Percentiles rank a stretch among this genome's conserved stretches.
Evolutionary conservation across 352 stramenopile genomes (phyloP).

Genomic region (Globisporangium orthogonon): DNA sequence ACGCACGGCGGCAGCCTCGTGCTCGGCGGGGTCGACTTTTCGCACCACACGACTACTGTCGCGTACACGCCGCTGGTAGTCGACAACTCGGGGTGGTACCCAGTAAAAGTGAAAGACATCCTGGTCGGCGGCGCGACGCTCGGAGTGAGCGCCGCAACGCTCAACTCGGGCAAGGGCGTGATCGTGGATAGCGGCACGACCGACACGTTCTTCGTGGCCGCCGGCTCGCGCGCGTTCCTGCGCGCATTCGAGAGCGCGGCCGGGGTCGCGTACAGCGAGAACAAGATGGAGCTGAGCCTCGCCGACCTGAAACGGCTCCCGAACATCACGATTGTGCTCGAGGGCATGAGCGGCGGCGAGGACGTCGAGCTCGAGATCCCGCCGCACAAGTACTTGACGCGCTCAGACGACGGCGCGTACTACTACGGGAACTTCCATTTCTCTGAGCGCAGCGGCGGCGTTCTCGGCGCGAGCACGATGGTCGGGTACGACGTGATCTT

Average conservation of each 20-base stretch:
- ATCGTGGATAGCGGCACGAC: conserved; percentile 86
- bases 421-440: conserved; percentile 83
- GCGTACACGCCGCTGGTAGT: conserved; percentile 57
- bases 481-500: conserved; percentile 84
- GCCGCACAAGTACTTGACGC: conserved; percentile 57
- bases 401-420: conserved; percentile 31
- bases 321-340: conserved; percentile 60
- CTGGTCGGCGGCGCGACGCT: conserved; percentile 48
- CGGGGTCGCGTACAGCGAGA: conserved; percentile 51
- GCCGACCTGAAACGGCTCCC: conserved; percentile 42
- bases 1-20: conserved; percentile 59
- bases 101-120: conserved; percentile 79
- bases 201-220: conserved; percentile 71
- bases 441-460: conserved; percentile 64
- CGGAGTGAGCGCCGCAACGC: conserved; percentile 22
- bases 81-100: conserved; percentile 57
- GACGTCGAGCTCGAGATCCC: conserved; percentile 63
- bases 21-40: conserved; percentile 76
- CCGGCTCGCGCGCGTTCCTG: conserved; percentile 43
- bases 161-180: conserved; percentile 72
- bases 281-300: conserved; percentile 34
- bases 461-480: conserved; percentile 77
- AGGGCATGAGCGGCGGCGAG: conserved; percentile 32
- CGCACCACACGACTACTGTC: conserved; percentile 52
- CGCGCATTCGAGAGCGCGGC: conserved; percentile 35